Conservation (phyloP, 768 basidiomycete species). For the Dentipellis sp. region DNA sequence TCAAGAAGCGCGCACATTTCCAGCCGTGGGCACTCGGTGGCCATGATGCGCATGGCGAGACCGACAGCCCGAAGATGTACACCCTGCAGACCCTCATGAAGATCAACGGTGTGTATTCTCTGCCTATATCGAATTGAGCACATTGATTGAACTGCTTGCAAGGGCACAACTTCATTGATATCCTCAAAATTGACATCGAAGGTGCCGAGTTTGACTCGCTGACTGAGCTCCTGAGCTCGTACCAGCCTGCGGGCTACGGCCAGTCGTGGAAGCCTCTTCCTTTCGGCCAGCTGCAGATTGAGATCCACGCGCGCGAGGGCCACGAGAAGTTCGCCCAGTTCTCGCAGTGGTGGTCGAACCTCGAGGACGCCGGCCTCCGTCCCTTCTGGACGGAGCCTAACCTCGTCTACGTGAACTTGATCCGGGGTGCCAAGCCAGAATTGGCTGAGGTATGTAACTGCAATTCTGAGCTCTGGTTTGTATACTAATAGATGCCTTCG, state of each 20-base stretch:
- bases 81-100: conserved; percentile 37
- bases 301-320: conserved; percentile 28
- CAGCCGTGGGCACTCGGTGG: conserved; percentile 31
- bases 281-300: conserved; percentile 39
- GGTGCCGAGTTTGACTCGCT: conserved; percentile 40
- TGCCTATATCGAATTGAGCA: neutral
- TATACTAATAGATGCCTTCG: neutral
- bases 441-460: conserved; percentile 22
- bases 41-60: conserved; percentile 25
- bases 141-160: neutral
- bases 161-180: conserved; percentile 27
- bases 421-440: conserved; percentile 17
- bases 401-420: conserved; percentile 23
- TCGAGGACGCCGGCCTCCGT: conserved; percentile 37
- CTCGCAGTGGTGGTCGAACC: conserved; percentile 35
- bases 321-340: conserved; percentile 14
- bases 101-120: conserved; percentile 23
- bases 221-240: conserved; percentile 29
- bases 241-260: conserved; percentile 19
- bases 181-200: conserved; percentile 39
- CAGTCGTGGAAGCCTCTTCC: conserved; percentile 23
- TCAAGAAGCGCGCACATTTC: conserved; percentile 32
- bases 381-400: conserved; percentile 38
- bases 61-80: conserved; percentile 27
- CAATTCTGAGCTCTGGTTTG: neutral